Base-by-base conservation (phyloP, 495 filamentous ascomycete species). In the Penicillium tannophilum region DNA sequence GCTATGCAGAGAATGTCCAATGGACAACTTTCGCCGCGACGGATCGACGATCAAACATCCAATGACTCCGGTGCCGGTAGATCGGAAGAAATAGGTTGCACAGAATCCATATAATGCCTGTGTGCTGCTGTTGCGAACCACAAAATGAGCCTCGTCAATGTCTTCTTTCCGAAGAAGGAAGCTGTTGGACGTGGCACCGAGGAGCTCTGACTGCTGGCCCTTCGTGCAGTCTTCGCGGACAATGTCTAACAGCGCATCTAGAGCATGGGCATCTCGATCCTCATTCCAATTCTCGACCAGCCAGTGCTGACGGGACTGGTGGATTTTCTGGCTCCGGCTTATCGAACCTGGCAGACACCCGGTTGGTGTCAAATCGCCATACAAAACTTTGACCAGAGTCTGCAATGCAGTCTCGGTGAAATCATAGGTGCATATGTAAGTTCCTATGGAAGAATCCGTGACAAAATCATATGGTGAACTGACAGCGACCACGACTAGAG, bases 401-500 rank as follows among this genome's bases (percentile, higher is more conserved):
- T 86, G 84, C 76, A 96, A 83, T 23, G 92, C 91, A 0, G 90
- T 93, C 63, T 96, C 92, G 4, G 92, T 96, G 67, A 94, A 95
- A 75, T 96, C 92, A 65, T 93, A 96, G 0, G 92, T 96, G 74
- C 92, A 96, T 48, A 96, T 80, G 67, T 95, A 96, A 4, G 92
- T 95, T 9, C 88, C 88, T 30, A 96, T 90, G 4, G 86, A 82
- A 52, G 86, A 84, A 59, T 96, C 92, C 86, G 90, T 92, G n/a
- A 90, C 92, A 71, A 96, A 96, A 70, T 96, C 92, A 71, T 95
- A 96, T 1, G 92, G 92, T 8, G 91, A 95, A 72, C 90, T 95
- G 53, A 92, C 90, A 3, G 91, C 86, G n/a, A 96, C 87, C 31
- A 95, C 92, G 42, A 95, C 81, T 31, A 96, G 73, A 6, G 86